A percentile compares a stretch with the other conserved stretches of the same genome.
Conservation (phyloP, 2,329 filamentous ascomycete species). For the Blumeria graminis region DNA sequence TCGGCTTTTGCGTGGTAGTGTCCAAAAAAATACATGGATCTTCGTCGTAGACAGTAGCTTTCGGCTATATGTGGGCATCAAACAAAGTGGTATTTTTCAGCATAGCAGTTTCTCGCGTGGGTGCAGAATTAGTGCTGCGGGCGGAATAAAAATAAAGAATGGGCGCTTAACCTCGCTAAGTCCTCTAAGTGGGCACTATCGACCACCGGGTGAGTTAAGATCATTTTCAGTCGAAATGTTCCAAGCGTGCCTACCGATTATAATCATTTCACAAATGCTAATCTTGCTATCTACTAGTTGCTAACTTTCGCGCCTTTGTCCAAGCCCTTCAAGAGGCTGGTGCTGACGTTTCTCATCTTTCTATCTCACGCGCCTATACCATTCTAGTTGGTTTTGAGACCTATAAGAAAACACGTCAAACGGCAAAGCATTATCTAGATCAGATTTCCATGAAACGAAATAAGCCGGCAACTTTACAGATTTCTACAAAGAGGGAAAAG, state of each 20-base stretch:
- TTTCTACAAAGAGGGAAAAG: neutral
- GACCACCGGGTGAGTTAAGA: constrained; percentile 37
- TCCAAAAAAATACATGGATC: constrained; percentile 80
- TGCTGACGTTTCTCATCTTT: constrained; percentile 57
- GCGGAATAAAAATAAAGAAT: constrained; percentile 63
- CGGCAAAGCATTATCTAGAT: neutral
- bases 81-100: constrained; percentile 69
- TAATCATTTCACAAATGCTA: neutral
- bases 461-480: constrained; percentile 17
- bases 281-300: constrained; percentile 12
- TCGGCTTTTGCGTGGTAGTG: constrained; percentile 51
- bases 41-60: constrained; percentile 76
- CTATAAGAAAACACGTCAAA: constrained; percentile 39
- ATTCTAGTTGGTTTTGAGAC: constrained; percentile 63
- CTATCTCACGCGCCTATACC: constrained; percentile 59
- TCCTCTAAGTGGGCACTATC: constrained; percentile 57
- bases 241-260: neutral
- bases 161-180: constrained; percentile 53
- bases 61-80: constrained; percentile 72
- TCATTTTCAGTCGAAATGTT: neutral
- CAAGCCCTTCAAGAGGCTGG: constrained; percentile 45
- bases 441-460: constrained; percentile 31
- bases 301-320: constrained; percentile 66
- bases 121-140: constrained; percentile 56
- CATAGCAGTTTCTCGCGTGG: constrained; percentile 79